A percentile compares a stretch with the other conserved stretches of the same genome.
Evolutionary conservation across 495 filamentous ascomycete species (phyloP).

Genomic region (Xylaria flabelliformis): DNA sequence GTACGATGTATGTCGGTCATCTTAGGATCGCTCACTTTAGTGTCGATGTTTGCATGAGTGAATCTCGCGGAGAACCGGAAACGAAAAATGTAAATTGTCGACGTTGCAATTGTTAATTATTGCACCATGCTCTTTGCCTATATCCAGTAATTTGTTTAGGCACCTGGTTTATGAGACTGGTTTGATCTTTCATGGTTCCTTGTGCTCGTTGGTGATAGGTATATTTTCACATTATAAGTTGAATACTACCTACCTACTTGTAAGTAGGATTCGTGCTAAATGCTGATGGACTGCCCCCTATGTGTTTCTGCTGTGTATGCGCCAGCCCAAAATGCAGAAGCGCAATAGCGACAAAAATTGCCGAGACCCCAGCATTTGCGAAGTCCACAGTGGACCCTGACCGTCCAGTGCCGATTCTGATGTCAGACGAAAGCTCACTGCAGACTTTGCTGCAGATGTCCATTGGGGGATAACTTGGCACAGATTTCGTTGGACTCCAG

Average conservation of each 20-base stretch:
- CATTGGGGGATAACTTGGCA: slow-evolving; percentile 18
- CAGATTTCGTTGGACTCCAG: slow-evolving; percentile 18
- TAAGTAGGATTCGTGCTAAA: slow-evolving; percentile 2
- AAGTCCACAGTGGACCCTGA: slow-evolving; percentile 21
- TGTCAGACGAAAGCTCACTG: slow-evolving; percentile 24
- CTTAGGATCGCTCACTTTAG: slow-evolving; percentile 10
- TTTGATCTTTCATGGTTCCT: neutral
- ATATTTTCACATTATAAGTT: neutral
- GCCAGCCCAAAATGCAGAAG: slow-evolving; percentile 13
- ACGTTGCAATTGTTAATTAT: slow-evolving; percentile 5
- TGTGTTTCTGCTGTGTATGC: slow-evolving; percentile 16
- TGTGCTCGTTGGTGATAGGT: neutral
- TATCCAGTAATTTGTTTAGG: too few relatives aligned
- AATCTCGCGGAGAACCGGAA: slow-evolving; percentile 15
- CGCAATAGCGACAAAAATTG: slow-evolving; percentile 16
- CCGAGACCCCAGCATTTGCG: slow-evolving; percentile 23
- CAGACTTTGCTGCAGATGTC: neutral
- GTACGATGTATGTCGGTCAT: slow-evolving; percentile 26
- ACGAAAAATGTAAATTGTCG: neutral
- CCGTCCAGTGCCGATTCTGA: slow-evolving; percentile 23
- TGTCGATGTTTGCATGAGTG: slow-evolving; percentile 20
- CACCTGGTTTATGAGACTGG: neutral
- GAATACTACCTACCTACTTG: too few relatives aligned
- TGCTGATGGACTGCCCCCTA: neutral
- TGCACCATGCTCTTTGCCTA: neutral